phyloP scores from a whole-genome alignment of 306 rosid genomes.

The Prunus salicina region DNA sequence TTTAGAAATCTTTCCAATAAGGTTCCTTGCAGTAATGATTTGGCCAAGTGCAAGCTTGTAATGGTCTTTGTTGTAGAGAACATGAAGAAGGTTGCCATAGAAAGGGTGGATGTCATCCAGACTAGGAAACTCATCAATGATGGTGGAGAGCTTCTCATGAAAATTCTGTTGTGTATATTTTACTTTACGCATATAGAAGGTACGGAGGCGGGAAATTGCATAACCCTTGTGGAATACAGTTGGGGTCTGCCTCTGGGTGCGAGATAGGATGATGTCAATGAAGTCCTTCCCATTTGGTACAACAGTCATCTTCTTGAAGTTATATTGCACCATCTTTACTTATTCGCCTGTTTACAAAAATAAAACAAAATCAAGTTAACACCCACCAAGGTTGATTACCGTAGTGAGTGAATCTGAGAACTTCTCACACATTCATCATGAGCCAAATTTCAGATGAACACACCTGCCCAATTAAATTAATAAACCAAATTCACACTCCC shows the following conservation, averaged over 20 bases:
- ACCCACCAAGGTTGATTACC: not conserved
- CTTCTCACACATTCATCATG: no score
- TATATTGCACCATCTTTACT: slow-evolving; percentile 67
- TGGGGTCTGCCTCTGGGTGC: slow-evolving; percentile 82
- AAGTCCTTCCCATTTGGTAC: slow-evolving; percentile 88
- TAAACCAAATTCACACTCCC: no score
- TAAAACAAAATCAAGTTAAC: not conserved
- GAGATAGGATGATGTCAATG: slow-evolving; percentile 75
- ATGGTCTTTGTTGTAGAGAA: slow-evolving; percentile 86
- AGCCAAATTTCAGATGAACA: no score
- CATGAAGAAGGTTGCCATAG: slow-evolving; percentile 80
- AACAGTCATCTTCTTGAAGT: slow-evolving; percentile 83
- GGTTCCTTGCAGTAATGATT: slow-evolving; percentile 78
- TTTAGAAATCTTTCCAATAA: slow-evolving; percentile 68
- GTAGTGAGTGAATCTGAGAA: not conserved
- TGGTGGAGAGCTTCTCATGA: slow-evolving; percentile 70
- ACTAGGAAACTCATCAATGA: slow-evolving; percentile 80
- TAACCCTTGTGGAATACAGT: slow-evolving; percentile 87
- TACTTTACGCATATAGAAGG: slow-evolving; percentile 84
- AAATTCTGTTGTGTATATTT: slow-evolving; percentile 76
- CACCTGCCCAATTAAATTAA: no score
- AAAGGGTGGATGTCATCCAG: slow-evolving; percentile 79
- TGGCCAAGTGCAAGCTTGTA: slow-evolving; percentile 96
- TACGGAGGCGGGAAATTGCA: slow-evolving; percentile 70
- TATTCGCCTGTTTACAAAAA: not conserved